A percentile compares a stretch with the other conserved stretches of the same genome.
phyloP scores from a whole-genome alignment of 257 asterid species.

The Coffea canephora region DNA sequence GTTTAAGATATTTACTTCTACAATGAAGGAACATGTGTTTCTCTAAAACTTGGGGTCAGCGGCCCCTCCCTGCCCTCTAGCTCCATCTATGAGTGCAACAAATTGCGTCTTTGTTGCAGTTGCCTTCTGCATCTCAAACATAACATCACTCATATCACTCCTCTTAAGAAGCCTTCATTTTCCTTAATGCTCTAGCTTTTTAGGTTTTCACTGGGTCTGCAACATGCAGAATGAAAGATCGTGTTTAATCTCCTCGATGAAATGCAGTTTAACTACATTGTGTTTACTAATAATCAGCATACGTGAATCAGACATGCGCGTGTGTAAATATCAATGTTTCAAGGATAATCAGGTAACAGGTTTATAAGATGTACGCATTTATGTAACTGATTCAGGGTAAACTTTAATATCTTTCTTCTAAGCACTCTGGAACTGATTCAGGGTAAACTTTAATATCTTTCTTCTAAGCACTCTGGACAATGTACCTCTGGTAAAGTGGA shows the following conservation, averaged over 20 bases:
- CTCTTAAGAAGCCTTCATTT: background rate
- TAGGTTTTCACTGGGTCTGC: background rate
- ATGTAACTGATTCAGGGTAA: background rate
- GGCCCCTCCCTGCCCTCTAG: too few species aligned
- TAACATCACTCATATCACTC: background rate
- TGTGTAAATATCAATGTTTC: background rate
- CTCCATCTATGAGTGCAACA: background rate
- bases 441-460: background rate
- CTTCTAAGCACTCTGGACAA: background rate
- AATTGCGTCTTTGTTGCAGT: background rate
- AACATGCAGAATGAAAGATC: background rate
- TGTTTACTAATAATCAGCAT: background rate
- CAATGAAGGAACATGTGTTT: too few species aligned
- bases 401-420: background rate
- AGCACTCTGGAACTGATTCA: background rate
- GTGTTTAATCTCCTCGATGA: background rate
- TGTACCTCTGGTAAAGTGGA: background rate
- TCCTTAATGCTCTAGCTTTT: background rate
- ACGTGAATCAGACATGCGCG: background rate
- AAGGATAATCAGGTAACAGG: background rate
- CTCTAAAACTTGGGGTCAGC: too few species aligned
- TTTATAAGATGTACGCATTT: background rate
- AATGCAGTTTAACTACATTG: background rate
- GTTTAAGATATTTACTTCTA: too few species aligned
- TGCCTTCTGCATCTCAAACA: background rate